Base-by-base conservation (phyloP, 2,329 filamentous ascomycete genomes). In the Aspergillus fumigatiaffinis region DNA sequence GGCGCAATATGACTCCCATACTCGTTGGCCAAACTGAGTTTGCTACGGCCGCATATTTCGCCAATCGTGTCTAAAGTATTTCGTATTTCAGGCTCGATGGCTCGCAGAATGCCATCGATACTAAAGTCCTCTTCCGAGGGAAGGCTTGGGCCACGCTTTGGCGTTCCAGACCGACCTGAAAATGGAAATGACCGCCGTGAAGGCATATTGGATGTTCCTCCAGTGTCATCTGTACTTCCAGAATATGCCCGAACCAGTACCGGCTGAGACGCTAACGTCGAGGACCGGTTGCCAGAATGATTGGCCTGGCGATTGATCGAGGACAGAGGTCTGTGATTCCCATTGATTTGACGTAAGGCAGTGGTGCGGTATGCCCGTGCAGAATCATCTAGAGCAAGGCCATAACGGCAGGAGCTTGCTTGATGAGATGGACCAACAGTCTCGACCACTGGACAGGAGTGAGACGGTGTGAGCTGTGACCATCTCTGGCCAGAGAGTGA, bases 1-100 rank as follows among this genome's bases (percentile, higher is more conserved):
- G 84, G 84, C 23, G 84, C 84, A 38, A 86, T 78, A 68, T 87
- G 84, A 47, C 83, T 83, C 35, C 79, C 80, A 67, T 87, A 85
- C 66, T 87, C 84, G 64, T 87, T 83, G 9, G 84, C 83, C 58
- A 87, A 72, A 63, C 83, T 86, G 66, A 86, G 73, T 62, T 80
- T 80, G 69, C 82, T 87, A 58, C 83, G 77, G 3, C 84, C 84
- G 62, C 83, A 85, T 58, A 87, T 86, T 63, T 86, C 83, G 25
- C 84, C 83, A 62, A 87, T 87, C 17, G 82, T 82, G 65, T 86
- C 82, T 53, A 87, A 77, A 9, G 84, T 84, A 14, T 73, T 73
- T 60, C 81, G 75, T 50, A 87, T 83, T 62, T 86, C 83, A 12
- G 82, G 79, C 55, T 85, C 82, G 55, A 85, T 81, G 28, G 82